Percentiles rank a stretch among this genome's conserved stretches.
These are phyloP conservation scores for Colletotrichum paranaense DNA, from an alignment of 2,329 filamentous ascomycete genomes.

Conservation along the genomic window DNA sequence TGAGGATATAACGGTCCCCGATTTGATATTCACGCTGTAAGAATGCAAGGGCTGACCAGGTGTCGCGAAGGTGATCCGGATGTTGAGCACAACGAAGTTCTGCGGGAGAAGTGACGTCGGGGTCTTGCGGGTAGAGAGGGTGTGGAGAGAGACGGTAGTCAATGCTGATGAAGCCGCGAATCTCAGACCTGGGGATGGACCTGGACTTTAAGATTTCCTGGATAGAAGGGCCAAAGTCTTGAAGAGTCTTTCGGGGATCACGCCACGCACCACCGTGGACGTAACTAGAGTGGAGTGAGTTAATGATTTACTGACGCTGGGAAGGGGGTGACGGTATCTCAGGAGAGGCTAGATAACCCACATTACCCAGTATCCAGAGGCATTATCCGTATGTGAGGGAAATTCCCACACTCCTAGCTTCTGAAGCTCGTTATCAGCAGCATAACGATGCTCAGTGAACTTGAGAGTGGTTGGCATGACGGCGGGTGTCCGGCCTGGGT, in stretches of 20 bases:
- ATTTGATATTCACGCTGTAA: conserved; percentile 60
- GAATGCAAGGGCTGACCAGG: conserved; percentile 62
- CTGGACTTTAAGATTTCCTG: conserved; percentile 50
- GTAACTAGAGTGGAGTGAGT: conserved; percentile 48
- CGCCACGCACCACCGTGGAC: conserved; percentile 75
- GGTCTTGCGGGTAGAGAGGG: conserved; percentile 55
- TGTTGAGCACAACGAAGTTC: conserved; percentile 60
- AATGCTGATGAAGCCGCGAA: conserved; percentile 73
- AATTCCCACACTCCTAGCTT: conserved; percentile 58
- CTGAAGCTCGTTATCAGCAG: conserved; percentile 54
- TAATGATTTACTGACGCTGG: background rate
- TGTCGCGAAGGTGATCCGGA: conserved; percentile 69
- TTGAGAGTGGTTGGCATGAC: conserved; percentile 38
- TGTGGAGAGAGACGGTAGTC: conserved; percentile 71
- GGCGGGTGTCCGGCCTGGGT: background rate
- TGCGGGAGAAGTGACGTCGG: conserved; percentile 20
- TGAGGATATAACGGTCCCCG: conserved; percentile 62
- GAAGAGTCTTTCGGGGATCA: conserved; percentile 62
- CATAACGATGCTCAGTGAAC: conserved; percentile 50
- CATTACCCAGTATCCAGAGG: conserved; percentile 49
- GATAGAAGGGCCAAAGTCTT: conserved; percentile 59
- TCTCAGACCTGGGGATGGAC: conserved; percentile 42
- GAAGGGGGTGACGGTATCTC: background rate
- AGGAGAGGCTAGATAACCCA: conserved; percentile 38
- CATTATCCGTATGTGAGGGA: conserved; percentile 34